Conservation (phyloP, 202 grass and related monocot species). For the Eragrostis tef region DNA sequence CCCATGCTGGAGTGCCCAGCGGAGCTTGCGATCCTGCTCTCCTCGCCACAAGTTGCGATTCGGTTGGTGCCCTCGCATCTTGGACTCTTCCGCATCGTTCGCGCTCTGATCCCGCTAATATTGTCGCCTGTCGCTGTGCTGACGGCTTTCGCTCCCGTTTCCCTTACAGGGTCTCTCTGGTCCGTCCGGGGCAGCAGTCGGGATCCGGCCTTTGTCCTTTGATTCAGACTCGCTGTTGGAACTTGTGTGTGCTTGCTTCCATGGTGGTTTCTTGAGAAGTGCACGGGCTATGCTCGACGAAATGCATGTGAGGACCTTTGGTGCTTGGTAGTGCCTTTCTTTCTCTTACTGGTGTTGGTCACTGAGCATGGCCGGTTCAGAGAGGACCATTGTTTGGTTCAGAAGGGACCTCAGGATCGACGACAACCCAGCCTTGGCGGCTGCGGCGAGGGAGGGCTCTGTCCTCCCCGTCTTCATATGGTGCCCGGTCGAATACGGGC, state of each 20-base stretch:
- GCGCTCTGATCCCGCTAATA: conserved; percentile 26
- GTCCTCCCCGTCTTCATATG: conserved; percentile 89
- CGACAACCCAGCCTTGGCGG: conserved; percentile 83
- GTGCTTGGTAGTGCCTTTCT: conserved; percentile 1
- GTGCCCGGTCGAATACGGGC: conserved; percentile 71
- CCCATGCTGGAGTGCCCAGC: conserved; percentile 34
- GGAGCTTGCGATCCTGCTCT: conserved; percentile 40
- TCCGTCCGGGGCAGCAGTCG: conserved; percentile 20
- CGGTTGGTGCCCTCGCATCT: conserved; percentile 39
- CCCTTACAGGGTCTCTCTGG: conserved; percentile 1
- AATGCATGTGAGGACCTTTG: conserved; percentile 16
- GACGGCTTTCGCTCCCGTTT: conserved; percentile 1
- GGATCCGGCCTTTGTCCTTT: conserved; percentile 29
- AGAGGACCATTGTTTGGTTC: conserved; percentile 84
- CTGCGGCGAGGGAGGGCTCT: conserved; percentile 58
- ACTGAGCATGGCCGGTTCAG: conserved; percentile 49
- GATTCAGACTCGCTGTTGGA: neutral
- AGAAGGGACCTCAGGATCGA: conserved; percentile 93
- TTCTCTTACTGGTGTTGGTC: neutral
- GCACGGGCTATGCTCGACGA: conserved; percentile 21
- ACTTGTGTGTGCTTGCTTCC: neutral
- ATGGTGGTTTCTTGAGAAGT: conserved; percentile 5
- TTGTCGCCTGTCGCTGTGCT: conserved; percentile 11
- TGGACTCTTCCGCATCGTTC: conserved; percentile 37
- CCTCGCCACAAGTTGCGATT: conserved; percentile 37